Evolutionary conservation across 768 basidiomycete species (phyloP).

Genomic region (Tricholoma saponaceum): DNA sequence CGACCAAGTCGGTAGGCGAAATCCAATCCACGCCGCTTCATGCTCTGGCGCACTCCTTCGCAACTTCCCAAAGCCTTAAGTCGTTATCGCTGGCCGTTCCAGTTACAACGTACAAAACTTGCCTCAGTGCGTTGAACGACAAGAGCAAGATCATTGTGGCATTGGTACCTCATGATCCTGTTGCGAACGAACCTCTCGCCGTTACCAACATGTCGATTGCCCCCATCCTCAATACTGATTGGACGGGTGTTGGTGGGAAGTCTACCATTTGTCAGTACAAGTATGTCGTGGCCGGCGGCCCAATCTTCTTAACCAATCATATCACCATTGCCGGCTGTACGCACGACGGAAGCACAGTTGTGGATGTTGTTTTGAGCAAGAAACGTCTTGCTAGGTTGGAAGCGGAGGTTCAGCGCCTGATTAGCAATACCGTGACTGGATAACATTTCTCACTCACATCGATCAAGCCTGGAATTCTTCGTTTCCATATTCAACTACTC

Average conservation of each 20-base stretch:
- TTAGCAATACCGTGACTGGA: not conserved
- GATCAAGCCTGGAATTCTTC: no score
- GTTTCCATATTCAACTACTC: no score
- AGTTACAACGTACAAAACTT: constrained; percentile 20
- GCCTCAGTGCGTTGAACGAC: constrained; percentile 6
- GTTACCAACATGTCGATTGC: constrained; percentile 39
- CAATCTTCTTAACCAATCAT: constrained; percentile 28
- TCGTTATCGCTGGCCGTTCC: constrained; percentile 22
- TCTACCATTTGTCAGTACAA: constrained; percentile 37
- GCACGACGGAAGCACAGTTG: constrained; percentile 32
- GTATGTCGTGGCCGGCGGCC: constrained; percentile 32
- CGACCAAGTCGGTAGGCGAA: constrained; percentile 30
- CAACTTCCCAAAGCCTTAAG: constrained; percentile 17
- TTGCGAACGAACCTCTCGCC: constrained; percentile 31
- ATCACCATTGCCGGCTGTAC: constrained; percentile 36
- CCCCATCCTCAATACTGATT: constrained; percentile 35
- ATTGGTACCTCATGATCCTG: constrained; percentile 29
- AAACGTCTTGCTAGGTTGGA: constrained; percentile 24
- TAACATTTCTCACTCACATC: not conserved
- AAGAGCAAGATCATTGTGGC: constrained; percentile 16
- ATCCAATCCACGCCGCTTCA: constrained; percentile 24
- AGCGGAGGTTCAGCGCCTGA: constrained; percentile 17
- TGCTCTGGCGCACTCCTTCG: constrained; percentile 22
- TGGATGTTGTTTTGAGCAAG: constrained; percentile 33
- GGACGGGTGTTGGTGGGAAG: constrained; percentile 28